Percentiles rank a stretch among this genome's conserved stretches.
Evolutionary conservation across 179 eudicot genomes (phyloP).

Genomic region (Beta lomatogona): DNA sequence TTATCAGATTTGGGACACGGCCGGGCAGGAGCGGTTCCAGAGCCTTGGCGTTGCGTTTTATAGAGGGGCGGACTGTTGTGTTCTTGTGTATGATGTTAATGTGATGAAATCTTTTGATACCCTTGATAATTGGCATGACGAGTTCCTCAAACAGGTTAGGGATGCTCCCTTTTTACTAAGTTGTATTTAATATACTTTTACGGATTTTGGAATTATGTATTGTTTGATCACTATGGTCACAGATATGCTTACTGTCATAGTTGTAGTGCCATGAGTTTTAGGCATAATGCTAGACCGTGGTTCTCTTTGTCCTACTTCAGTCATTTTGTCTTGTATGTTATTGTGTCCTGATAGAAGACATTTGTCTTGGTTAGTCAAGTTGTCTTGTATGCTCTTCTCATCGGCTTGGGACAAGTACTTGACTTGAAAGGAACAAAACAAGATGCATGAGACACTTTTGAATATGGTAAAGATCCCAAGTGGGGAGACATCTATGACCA

Average conservation of each 20-base stretch:
- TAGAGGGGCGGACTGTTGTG: slow-evolving; percentile 72
- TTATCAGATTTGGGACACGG: slow-evolving; percentile 67
- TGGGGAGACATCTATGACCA: background rate
- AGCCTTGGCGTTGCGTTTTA: slow-evolving; percentile 75
- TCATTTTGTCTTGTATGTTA: background rate
- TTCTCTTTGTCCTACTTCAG: background rate
- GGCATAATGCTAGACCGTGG: background rate
- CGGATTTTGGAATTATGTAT: too few species aligned
- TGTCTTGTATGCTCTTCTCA: background rate
- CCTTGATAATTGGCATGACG: slow-evolving; percentile 70
- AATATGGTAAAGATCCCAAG: background rate
- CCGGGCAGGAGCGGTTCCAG: slow-evolving; percentile 71
- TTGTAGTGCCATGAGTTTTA: background rate
- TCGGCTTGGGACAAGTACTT: background rate
- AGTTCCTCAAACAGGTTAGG: slow-evolving; percentile 62
- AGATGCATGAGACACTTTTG: background rate
- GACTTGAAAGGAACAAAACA: background rate
- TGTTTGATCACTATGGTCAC: background rate
- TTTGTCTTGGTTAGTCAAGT: background rate
- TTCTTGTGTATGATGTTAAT: slow-evolving; percentile 64
- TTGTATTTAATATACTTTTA: background rate
- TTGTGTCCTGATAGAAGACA: background rate
- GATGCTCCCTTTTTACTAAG: background rate
- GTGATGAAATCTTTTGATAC: slow-evolving; percentile 60
- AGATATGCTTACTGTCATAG: background rate